Evolutionary conservation across 2,329 filamentous ascomycete species (phyloP), one percentile per base, ranked within the genome.

Genomic region (Parastagonospora nodorum): DNA sequence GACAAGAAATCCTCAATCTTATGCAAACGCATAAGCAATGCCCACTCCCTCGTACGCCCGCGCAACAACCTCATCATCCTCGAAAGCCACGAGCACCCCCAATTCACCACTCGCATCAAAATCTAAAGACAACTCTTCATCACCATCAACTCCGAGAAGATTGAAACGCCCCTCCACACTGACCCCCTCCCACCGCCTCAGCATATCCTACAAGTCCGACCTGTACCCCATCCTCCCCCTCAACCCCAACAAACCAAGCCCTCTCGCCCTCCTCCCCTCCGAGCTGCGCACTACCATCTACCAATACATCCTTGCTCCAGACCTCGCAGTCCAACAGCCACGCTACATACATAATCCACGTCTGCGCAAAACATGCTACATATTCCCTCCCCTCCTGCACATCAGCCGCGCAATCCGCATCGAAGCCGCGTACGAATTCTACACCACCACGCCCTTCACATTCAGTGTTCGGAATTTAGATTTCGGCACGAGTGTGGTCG

Each of bases 391-490:
- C 14, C 39, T 68, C 1, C 53, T 69, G 4, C 55, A 56, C 15
- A 47, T 64, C 29, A 64, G 60, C 45, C 61, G 64, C 14, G 55
- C 57, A 8, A 57, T 70, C n/a, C 57, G 67, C 7, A 56, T 61
- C n/a, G 68, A 71, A 56, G 61, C 59, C 3, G 61, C 62, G 16
- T 67, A 68, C 32, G 49, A 51, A 12, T 69, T 64, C 51, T 71
- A 67, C 49, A 56, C 55, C 1, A 36, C 28, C 29, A 50, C 56
- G 2, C 28, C 38, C 12, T 69, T 71, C 41, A 48, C 38, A 9
- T 61, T 53, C 46, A 24, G 40, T 4, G 43, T 64, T 1, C 40
- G 48, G 19, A 58, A 61, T 30, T 52, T 67, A 8, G 42, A 60
- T n/a, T 69, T 65, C 52, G 10, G 15, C 0, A 36, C 31, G 2